Evolutionary conservation across 2,329 filamentous ascomycete species (phyloP).

Genomic region (Fusarium multiceps): DNA sequence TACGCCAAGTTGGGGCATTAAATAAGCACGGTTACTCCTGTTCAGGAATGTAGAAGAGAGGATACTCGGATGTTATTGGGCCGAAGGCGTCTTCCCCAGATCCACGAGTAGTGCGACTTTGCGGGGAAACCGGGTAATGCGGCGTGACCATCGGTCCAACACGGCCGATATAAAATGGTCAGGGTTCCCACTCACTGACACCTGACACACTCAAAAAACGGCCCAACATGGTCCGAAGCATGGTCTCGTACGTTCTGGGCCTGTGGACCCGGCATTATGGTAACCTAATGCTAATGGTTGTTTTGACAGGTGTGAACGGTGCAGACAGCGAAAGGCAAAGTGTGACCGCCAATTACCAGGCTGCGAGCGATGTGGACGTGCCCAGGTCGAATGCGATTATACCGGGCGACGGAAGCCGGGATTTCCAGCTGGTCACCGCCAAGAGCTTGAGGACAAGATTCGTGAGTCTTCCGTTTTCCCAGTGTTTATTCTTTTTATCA

Average conservation of each 20-base stretch:
- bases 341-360: constrained; percentile 1
- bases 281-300: too few species aligned
- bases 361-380: neutral
- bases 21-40: neutral
- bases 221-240: constrained; percentile 7
- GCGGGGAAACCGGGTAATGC: neutral
- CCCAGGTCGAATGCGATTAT: neutral
- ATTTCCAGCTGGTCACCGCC: constrained; percentile 3
- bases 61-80: neutral
- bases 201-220: neutral
- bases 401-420: neutral
- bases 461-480: neutral
- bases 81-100: neutral
- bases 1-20: neutral
- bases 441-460: neutral
- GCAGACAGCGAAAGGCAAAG: constrained; percentile 2
- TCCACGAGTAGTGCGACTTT: neutral
- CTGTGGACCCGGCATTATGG: too few species aligned
- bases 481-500: too few species aligned
- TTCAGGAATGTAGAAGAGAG: too few species aligned
- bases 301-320: neutral
- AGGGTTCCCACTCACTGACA: neutral
- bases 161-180: neutral
- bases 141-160: neutral
- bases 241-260: neutral